Conservation (phyloP, 2,329 filamentous ascomycete species). For the Metarhizium guizhouense region DNA sequence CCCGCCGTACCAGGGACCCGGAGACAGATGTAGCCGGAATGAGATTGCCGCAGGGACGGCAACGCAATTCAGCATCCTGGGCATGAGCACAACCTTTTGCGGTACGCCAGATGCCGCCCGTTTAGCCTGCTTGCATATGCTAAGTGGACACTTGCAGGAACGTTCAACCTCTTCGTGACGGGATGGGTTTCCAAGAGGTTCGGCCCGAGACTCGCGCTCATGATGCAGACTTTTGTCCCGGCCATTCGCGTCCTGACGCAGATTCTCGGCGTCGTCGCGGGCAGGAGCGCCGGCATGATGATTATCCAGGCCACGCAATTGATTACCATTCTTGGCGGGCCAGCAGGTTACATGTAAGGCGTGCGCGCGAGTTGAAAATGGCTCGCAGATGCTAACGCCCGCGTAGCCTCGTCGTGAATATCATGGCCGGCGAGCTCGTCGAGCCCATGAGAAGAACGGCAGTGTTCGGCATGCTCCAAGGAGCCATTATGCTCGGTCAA, state of each 20-base stretch:
- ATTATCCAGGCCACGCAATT: slow-evolving; percentile 60
- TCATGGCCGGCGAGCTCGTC: slow-evolving; percentile 57
- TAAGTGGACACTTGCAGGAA: slow-evolving; percentile 16
- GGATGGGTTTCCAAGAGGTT: slow-evolving; percentile 58
- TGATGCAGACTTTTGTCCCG: slow-evolving; percentile 55
- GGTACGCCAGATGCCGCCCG: slow-evolving; percentile 25
- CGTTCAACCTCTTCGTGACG: slow-evolving; percentile 58
- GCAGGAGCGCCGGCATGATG: slow-evolving; percentile 53
- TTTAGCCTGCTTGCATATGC: neutral
- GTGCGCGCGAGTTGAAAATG: neutral
- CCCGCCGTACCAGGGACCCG: slow-evolving; percentile 35
- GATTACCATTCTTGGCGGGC: slow-evolving; percentile 60
- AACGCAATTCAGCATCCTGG: slow-evolving; percentile 53
- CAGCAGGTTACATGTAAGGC: slow-evolving; percentile 53
- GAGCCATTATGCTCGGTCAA: slow-evolving; percentile 57
- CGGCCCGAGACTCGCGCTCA: slow-evolving; percentile 53
- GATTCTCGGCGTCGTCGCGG: slow-evolving; percentile 53
- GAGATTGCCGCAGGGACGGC: slow-evolving; percentile 59
- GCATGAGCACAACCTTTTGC: slow-evolving; percentile 58
- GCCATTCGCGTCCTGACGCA: slow-evolving; percentile 55
- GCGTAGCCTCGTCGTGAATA: slow-evolving; percentile 51
- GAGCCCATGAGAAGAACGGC: slow-evolving; percentile 50
- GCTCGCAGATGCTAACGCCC: too few species aligned
- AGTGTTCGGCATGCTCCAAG: slow-evolving; percentile 57
- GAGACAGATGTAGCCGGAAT: slow-evolving; percentile 49